phyloP scores from a whole-genome alignment of 441 rosid genomes.

The Syzygium malaccense region DNA sequence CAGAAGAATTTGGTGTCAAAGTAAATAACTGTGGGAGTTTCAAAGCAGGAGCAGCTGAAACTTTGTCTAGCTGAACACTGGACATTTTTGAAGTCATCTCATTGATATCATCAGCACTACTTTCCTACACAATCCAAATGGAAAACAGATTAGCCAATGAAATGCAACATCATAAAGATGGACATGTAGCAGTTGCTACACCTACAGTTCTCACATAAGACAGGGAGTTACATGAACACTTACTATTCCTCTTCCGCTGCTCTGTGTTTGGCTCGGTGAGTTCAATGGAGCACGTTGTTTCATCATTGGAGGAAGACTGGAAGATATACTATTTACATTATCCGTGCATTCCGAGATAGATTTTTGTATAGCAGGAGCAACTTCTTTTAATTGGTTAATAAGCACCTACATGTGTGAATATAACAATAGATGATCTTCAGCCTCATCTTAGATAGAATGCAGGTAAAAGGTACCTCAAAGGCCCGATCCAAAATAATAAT shows the following conservation, averaged over 20 bases:
- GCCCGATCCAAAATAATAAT: not conserved
- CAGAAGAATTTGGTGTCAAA: slow-evolving; percentile 88
- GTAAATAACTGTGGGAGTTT: slow-evolving; percentile 94
- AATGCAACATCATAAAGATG: not conserved
- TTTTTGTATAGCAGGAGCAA: slow-evolving; percentile 81
- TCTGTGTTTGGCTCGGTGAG: slow-evolving; percentile 68
- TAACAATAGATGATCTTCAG: slow-evolving; percentile 9
- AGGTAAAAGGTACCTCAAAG: not conserved
- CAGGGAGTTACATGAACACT: slow-evolving; percentile 4
- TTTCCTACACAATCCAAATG: slow-evolving; percentile 47
- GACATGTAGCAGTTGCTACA: not conserved
- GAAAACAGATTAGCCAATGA: not conserved
- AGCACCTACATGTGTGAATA: slow-evolving; percentile 61
- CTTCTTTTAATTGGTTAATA: slow-evolving; percentile 91
- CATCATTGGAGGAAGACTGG: slow-evolving; percentile 55
- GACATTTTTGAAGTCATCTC: slow-evolving; percentile 75
- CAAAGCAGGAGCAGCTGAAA: slow-evolving; percentile 67
- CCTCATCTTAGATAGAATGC: not conserved
- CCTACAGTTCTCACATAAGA: not conserved
- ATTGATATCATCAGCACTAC: slow-evolving; percentile 53
- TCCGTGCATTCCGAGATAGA: slow-evolving; percentile 86
- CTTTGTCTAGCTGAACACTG: slow-evolving; percentile 71
- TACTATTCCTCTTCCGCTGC: slow-evolving; percentile 72
- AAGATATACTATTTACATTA: slow-evolving; percentile 69
- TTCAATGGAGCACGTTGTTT: slow-evolving; percentile 53